These are phyloP conservation scores for Ophiostoma ulmi DNA, from an alignment of 2,329 filamentous ascomycete species.

Conservation along the genomic window DNA sequence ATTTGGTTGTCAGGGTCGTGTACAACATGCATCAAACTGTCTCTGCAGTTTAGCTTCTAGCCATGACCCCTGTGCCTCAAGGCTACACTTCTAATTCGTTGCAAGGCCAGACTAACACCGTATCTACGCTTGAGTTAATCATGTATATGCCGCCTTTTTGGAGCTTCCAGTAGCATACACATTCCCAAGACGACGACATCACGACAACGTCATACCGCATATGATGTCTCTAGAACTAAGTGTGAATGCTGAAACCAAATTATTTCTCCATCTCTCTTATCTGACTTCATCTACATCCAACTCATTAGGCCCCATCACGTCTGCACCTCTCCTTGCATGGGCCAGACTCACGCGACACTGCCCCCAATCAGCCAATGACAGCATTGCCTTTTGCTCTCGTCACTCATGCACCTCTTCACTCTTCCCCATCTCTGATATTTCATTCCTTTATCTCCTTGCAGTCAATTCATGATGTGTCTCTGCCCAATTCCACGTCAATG, in stretches of 20 bases:
- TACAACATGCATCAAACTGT: neutral
- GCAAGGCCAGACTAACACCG: neutral
- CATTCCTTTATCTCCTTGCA: neutral
- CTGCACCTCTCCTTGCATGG: neutral
- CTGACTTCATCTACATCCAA: neutral
- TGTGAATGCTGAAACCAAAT: neutral
- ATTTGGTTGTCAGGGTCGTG: neutral
- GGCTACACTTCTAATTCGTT: neutral
- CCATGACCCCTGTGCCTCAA: neutral
- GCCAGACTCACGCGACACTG: neutral
- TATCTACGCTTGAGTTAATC: neutral
- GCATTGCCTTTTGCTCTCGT: constrained; percentile 1
- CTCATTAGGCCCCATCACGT: neutral
- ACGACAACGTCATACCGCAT: constrained; percentile 1
- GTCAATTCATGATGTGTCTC: neutral
- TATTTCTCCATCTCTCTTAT: neutral
- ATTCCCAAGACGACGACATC: neutral
- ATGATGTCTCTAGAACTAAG: neutral
- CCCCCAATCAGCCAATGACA: neutral
- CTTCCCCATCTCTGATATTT: neutral
- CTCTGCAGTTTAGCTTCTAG: neutral
- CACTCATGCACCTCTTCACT: neutral
- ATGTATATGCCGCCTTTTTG: neutral
- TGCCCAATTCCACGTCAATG: neutral
- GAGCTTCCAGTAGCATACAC: neutral